Evolutionary conservation across 805 yeast species (phyloP), one percentile per base, ranked within the genome.

Genomic region (Lipomyces spencermartinsiae): DNA sequence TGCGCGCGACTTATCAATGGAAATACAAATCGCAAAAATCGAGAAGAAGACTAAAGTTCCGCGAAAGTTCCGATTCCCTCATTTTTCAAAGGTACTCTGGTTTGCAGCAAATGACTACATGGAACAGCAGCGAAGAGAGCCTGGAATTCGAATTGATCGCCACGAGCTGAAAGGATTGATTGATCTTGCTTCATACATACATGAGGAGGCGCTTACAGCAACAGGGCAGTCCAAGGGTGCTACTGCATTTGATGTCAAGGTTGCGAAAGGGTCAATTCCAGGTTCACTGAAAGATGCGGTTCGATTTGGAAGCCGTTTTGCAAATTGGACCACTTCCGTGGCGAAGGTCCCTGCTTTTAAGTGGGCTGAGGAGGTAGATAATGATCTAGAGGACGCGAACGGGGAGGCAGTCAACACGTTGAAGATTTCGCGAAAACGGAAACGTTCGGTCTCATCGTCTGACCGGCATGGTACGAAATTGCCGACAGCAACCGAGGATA

Each of bases 21-120:
- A 93, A 75, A 75, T 91, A 51, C 80, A 80, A 59, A 84, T 92
- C 8, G 85, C 84, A 63, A 80, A 83, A 8, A 82, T 93, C 37
- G 98, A 93, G 76, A 79, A 81, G 60, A 76, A 76, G 8, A 91
- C 96, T 0, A 85, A 85, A 69, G 97, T 93, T 3, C 93, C 93
- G 0, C 83, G 86, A 61, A 86, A 87, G 73, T 93, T 89, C 79
- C 83, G 91, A 61, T 92, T 91, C 73, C 97, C 98, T 0, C 83
- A 84, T 77, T 92, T 93, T 75, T 84, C 87, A 68, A 84, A 82
- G 68, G 87, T 90, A 3, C 78, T 92, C 77, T 89, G 94, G 92
- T 80, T 87, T 12, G 82, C 90, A 2, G 88, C 87, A 8, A 82
- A 81, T 78, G 83, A 83, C 71, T 81, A 73, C 57, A 58, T 74